Conservation (phyloP, 371 early-diverging fungal genomes). For the Chytridium lagenaria region DNA sequence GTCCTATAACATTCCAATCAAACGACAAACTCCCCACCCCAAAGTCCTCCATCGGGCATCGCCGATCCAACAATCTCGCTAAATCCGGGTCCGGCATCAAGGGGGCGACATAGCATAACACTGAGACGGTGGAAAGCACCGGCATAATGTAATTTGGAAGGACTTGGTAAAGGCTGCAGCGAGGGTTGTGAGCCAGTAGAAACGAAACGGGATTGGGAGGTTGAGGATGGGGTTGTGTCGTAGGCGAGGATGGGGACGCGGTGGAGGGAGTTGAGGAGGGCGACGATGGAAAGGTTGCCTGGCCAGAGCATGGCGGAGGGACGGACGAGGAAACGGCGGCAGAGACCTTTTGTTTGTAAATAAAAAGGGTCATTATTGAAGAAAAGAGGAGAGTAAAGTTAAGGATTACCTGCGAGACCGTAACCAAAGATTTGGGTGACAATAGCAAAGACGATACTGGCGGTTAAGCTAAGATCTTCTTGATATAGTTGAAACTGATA, state of each 20-base stretch:
- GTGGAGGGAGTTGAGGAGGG: conserved; percentile 79
- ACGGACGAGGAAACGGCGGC: conserved; percentile 74
- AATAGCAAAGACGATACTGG: conserved; percentile 47
- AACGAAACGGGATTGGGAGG: conserved; percentile 8
- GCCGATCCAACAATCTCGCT: conserved; percentile 34
- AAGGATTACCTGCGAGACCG: conserved; percentile 84
- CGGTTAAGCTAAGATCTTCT: background rate
- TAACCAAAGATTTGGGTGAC: conserved; percentile 80
- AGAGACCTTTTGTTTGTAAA: no score
- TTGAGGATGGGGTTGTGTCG: background rate
- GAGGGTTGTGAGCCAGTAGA: conserved; percentile 56
- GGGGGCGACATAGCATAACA: conserved; percentile 77
- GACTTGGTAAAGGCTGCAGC: conserved; percentile 66
- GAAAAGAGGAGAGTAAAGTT: no score
- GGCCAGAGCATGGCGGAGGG: conserved; percentile 90
- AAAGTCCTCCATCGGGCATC: conserved; percentile 61
- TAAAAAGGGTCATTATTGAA: conserved; percentile 85
- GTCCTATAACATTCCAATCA: conserved; percentile 74
- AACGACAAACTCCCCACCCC: conserved; percentile 66
- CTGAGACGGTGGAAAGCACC: conserved; percentile 71
- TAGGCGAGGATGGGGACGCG: conserved; percentile 13
- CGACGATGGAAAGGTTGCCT: conserved; percentile 66
- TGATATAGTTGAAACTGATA: conserved; percentile 21
- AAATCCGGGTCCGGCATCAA: background rate
- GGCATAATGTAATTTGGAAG: conserved; percentile 73